phyloP scores from a whole-genome alignment of 768 basidiomycete species.

The Pholiota molesta region DNA sequence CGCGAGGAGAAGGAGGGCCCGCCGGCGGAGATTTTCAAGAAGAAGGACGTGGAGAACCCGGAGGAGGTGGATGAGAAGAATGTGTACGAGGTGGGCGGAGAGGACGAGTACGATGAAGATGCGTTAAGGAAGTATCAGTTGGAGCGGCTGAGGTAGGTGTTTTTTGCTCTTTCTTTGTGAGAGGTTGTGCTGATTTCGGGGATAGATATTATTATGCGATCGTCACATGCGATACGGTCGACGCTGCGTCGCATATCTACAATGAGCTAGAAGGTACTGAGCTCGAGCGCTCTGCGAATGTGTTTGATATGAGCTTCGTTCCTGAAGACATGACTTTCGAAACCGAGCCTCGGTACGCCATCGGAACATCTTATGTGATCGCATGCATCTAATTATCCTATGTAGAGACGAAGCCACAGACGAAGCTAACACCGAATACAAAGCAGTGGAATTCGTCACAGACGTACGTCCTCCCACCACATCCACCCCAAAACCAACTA shows the following conservation, averaged over 20 bases:
- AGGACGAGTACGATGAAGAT: slow-evolving; percentile 85
- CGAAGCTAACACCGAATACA: slow-evolving; percentile 60
- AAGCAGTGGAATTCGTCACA: slow-evolving; percentile 87
- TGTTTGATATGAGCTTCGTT: slow-evolving; percentile 94
- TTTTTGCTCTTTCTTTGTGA: slow-evolving; percentile 1
- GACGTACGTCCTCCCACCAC: slow-evolving; percentile 59
- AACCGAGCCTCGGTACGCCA: slow-evolving; percentile 67
- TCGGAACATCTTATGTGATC: not conserved
- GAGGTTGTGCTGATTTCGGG: not conserved
- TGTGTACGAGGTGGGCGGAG: slow-evolving; percentile 67
- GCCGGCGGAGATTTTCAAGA: slow-evolving; percentile 80
- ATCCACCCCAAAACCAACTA: not conserved
- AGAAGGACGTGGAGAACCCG: slow-evolving; percentile 44
- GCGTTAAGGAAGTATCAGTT: slow-evolving; percentile 90
- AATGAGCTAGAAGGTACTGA: slow-evolving; percentile 92
- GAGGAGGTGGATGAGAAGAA: slow-evolving; percentile 62
- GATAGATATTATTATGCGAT: slow-evolving; percentile 94
- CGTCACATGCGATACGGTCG: slow-evolving; percentile 80
- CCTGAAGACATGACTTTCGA: slow-evolving; percentile 89
- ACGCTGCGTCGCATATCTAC: slow-evolving; percentile 79
- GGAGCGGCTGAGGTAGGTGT: slow-evolving; percentile 79
- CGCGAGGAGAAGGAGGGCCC: slow-evolving; percentile 92
- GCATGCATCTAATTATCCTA: not conserved
- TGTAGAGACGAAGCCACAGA: slow-evolving; percentile 83
- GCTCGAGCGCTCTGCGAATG: slow-evolving; percentile 94